A percentile compares a stretch with the other conserved stretches of the same genome.
Conservation (phyloP, 306 rosid species). For the Benincasa hispida region DNA sequence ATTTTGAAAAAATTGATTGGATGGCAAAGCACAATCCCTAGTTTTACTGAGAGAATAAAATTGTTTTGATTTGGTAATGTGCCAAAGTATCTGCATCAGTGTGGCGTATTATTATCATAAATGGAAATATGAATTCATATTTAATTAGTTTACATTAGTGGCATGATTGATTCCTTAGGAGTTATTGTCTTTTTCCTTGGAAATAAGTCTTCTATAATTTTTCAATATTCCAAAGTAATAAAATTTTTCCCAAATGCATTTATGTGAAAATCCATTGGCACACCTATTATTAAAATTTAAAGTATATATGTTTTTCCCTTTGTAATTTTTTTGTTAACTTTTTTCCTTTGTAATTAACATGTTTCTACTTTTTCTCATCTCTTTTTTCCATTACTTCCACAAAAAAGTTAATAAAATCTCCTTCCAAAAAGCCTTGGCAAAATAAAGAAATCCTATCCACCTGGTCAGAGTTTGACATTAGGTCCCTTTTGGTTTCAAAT, state of each 20-base stretch:
- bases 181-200: neutral
- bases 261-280: neutral
- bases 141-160: slow-evolving; percentile 6
- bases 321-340: neutral
- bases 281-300: neutral
- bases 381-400: neutral
- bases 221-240: neutral
- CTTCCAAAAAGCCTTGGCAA: neutral
- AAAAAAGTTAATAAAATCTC: neutral
- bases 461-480: neutral
- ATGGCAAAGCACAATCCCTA: slow-evolving; percentile 23
- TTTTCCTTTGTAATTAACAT: neutral
- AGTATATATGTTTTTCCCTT: neutral
- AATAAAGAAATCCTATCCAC: neutral
- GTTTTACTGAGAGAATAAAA: slow-evolving; percentile 26
- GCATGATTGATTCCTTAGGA: neutral
- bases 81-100: slow-evolving; percentile 33
- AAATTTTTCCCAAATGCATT: neutral
- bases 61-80: slow-evolving; percentile 36
- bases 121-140: slow-evolving; percentile 22
- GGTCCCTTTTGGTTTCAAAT: neutral
- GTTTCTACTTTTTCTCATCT: neutral
- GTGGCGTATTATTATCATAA: slow-evolving; percentile 23
- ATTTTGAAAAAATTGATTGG: slow-evolving; percentile 18
- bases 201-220: neutral